These are phyloP conservation scores for Aspergillus sclerotialis DNA, from an alignment of 2,329 filamentous ascomycete genomes.

Conservation along the genomic window DNA sequence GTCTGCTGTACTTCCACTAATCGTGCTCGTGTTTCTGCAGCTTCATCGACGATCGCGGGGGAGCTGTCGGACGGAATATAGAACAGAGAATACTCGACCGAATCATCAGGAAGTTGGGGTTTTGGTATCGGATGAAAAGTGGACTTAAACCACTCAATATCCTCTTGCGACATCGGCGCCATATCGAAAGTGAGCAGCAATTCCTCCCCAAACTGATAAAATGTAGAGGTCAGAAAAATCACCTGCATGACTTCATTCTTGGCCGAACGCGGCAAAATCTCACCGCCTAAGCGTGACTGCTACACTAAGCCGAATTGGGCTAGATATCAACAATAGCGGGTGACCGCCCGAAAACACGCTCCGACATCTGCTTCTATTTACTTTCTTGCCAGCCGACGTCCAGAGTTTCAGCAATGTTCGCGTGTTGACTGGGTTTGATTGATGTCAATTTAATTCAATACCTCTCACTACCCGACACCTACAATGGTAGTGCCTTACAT, in stretches of 20 bases:
- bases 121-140: constrained; percentile 61
- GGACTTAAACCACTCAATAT: constrained; percentile 59
- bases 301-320: constrained; percentile 26
- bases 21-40: constrained; percentile 46
- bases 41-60: constrained; percentile 47
- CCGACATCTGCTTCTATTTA: constrained; percentile 11
- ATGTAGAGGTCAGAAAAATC: no score
- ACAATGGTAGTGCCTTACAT: constrained; percentile 63
- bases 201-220: no score
- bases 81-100: constrained; percentile 77
- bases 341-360: constrained; percentile 10
- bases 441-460: no score
- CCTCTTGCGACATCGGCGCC: constrained; percentile 45
- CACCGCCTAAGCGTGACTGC: constrained; percentile 16
- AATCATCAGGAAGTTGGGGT: constrained; percentile 67
- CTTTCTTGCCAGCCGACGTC: constrained; percentile 28
- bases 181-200: constrained; percentile 17
- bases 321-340: constrained; percentile 43
- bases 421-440: constrained; percentile 19
- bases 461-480: constrained; percentile 16
- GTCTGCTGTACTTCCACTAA: constrained; percentile 68
- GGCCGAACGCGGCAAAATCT: constrained; percentile 18
- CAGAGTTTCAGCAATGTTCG: constrained; percentile 19
- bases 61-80: constrained; percentile 55
- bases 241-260: constrained; percentile 30